Evolutionary conservation across 2,329 filamentous ascomycete species (phyloP), one percentile per base, ranked within the genome.

Genomic region (Pseudopyricularia javanii): DNA sequence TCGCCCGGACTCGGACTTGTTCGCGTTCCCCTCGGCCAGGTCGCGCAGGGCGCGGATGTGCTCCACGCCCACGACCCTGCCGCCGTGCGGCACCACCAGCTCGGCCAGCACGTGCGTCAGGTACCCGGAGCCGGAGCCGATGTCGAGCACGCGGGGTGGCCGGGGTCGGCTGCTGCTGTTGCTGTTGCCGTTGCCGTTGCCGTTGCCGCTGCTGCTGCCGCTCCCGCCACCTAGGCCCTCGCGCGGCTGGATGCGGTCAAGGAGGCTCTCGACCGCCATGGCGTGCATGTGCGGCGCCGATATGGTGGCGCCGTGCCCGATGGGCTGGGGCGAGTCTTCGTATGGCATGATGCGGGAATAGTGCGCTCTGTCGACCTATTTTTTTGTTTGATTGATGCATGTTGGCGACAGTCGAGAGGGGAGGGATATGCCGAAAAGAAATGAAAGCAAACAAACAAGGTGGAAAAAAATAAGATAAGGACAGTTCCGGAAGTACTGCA

Each of bases 81-180:
- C 74, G 3, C 59, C n/a, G n/a, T n/a, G 58, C 4, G 63, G 65
- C 3, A 78, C 81, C 1, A 85, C 83, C 0, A 95, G 74, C 63
- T 91, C 86, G 0, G 90, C 91, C 7, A 97, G 69, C 0, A 96
- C 82, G 61, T 94, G 89, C 5, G 90, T 95, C 12, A 98, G 72
- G 63, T 96, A 97, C 0, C 87, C 87, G 2, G 80, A 85, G 0
- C 87, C 87, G 48, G 80, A 85, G 2, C 87, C 87, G 55, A 91
- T 76, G 61, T 91, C 87, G 2, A 91, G 74, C 1, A 88, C 73
- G 58, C 85, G 69, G 2, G 74, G 69, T 2, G 68, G 64, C 0
- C n/a, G n/a, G n/a, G n/a, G n/a, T n/a, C n/a, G n/a, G n/a, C n/a
- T n/a, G n/a, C n/a, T n/a, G n/a, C n/a, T n/a, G n/a, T n/a, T n/a